Evolutionary conservation across 768 basidiomycete species (phyloP).

Genomic region (Russula ochroleuca): DNA sequence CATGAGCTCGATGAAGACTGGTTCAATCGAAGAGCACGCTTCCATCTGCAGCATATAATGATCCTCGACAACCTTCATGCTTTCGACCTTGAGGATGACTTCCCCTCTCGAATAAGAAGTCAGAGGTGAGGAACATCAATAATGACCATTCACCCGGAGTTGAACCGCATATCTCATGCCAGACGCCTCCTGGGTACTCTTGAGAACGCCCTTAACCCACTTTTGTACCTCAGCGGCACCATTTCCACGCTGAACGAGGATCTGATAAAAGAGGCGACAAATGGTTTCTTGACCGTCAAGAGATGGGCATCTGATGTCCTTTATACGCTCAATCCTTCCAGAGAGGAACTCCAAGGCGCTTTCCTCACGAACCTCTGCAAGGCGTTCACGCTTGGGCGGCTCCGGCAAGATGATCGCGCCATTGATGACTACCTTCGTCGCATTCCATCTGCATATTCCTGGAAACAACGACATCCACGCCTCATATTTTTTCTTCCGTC

Average conservation of each 20-base stretch:
- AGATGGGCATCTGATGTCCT: slow-evolving; percentile 46
- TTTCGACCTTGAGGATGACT: neutral
- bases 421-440: neutral
- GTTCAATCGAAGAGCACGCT: slow-evolving; percentile 42
- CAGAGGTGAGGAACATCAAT: slow-evolving; percentile 6
- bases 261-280: slow-evolving; percentile 39
- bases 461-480: slow-evolving; percentile 9
- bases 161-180: neutral
- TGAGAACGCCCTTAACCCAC: slow-evolving; percentile 49
- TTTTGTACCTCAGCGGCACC: slow-evolving; percentile 45
- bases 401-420: slow-evolving; percentile 6
- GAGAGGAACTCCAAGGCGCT: neutral
- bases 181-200: slow-evolving; percentile 31
- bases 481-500: neutral
- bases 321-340: slow-evolving; percentile 34
- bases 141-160: neutral
- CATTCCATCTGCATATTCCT: neutral
- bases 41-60: slow-evolving; percentile 48
- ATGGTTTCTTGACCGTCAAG: slow-evolving; percentile 38
- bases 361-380: slow-evolving; percentile 44
- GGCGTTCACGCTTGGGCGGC: slow-evolving; percentile 34
- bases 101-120: neutral
- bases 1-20: slow-evolving; percentile 32
- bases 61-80: slow-evolving; percentile 39
- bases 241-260: slow-evolving; percentile 35